Conservation (phyloP, 2,329 filamentous ascomycete genomes). For the Trichoderma polysporum region DNA sequence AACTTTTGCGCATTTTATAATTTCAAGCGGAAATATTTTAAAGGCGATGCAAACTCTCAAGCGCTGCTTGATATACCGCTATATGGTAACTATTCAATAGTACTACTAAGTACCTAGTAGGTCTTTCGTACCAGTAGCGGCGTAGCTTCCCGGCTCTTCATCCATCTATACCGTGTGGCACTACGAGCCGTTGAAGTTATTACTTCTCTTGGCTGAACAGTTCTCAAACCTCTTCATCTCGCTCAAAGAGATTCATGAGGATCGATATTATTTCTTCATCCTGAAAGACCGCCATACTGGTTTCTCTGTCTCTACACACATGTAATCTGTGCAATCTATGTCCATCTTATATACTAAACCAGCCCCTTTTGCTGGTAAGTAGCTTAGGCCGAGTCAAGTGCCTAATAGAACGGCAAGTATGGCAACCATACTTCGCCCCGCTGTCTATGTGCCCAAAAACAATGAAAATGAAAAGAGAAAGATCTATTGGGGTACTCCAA, state of each 20-base stretch:
- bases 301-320: neutral
- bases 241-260: neutral
- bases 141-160: neutral
- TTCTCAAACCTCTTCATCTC: neutral
- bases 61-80: neutral
- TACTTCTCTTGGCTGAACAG: neutral
- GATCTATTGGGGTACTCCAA: slow-evolving; percentile 27
- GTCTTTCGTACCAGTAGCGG: neutral
- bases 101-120: neutral
- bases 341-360: slow-evolving; percentile 7
- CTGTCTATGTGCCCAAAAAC: slow-evolving; percentile 40
- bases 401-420: neutral
- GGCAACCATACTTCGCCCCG: neutral
- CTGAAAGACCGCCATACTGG: neutral
- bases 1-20: neutral
- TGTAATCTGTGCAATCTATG: neutral
- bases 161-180: neutral
- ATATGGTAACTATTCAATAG: neutral
- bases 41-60: neutral
- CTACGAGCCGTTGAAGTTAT: neutral
- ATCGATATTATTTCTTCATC: neutral
- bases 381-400: slow-evolving; percentile 5
- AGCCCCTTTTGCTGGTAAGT: slow-evolving; percentile 1
- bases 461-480: slow-evolving; percentile 27
- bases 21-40: neutral